Evolutionary conservation across 2,329 filamentous ascomycete genomes (phyloP), one percentile per base, ranked within the genome.

Genomic region (Moelleriella libera): DNA sequence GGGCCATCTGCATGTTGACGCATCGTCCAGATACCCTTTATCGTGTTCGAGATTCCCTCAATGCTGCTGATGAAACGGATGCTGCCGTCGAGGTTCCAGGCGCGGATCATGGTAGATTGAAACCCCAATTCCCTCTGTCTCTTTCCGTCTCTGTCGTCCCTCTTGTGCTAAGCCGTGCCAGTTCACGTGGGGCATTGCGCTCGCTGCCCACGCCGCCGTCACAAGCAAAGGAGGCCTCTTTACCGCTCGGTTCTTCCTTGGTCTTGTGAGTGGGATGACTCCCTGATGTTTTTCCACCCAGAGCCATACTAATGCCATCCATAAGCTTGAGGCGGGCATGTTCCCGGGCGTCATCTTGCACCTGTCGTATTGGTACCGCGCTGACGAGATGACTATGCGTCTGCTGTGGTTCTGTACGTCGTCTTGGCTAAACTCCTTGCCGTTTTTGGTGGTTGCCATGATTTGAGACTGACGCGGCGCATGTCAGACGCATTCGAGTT

Each of bases 291-390:
- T 6, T 7, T 30, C 8, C 21, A 21, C 21, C 21, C 21, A 21
- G 21, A 21, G 21, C 21, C 21, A 21, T 21, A 21, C 7, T 42
- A 2, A 21, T 8, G 9, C 12, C 41, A 21, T 21, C 21, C 21
- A 21, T 2, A 43, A 62, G 55, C 59, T 63, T 41, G 65, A 68
- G 47, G 64, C 65, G 2, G 65, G 65, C 8, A 60, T 66, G 56
- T 69, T 66, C 46, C 66, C 68, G 2, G 66, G 67, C 0, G 59
- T 70, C 8, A 60, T 69, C 12, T 47, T 70, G 5, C 68, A 70
- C 49, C 61, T 71, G 58, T 65, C 62, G 1, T 71, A 70, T 49
- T 72, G 69, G 68, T 72, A 72, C 49, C 58, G 69, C 5, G 66
- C 68, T 0, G 69, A 72, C 47, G 69, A 72, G 49, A 67, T 72